Conservation (phyloP, 257 asterid species). For the Thymus quinquecostatus region DNA sequence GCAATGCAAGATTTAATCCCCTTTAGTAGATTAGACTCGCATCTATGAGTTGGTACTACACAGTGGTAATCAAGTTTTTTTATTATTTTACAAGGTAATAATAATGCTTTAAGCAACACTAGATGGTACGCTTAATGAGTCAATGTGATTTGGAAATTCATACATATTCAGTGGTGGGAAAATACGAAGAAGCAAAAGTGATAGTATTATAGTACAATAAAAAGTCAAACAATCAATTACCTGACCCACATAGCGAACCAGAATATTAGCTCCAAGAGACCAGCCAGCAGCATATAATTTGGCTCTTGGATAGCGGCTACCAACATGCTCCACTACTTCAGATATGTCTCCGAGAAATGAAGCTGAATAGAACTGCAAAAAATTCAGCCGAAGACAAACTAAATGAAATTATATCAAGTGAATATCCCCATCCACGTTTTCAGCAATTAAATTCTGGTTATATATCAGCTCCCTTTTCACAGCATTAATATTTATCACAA, state of each 20-base stretch:
- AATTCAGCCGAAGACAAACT: slow-evolving; percentile 29
- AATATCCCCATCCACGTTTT: slow-evolving; percentile 9
- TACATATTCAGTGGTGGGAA: not conserved
- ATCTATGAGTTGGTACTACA: too few relatives aligned
- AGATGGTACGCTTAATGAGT: not conserved
- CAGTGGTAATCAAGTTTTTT: too few relatives aligned
- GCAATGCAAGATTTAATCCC: too few relatives aligned
- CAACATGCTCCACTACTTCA: slow-evolving; percentile 77
- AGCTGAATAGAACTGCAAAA: slow-evolving; percentile 95
- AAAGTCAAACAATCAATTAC: slow-evolving; percentile 38
- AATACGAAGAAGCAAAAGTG: not conserved
- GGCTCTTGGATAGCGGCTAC: slow-evolving; percentile 68
- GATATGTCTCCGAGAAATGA: slow-evolving; percentile 90
- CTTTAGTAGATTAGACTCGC: too few relatives aligned
- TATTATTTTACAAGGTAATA: too few relatives aligned
- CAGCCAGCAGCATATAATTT: slow-evolving; percentile 91
- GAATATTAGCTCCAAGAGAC: slow-evolving; percentile 98
- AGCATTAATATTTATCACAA: slow-evolving; percentile 8
- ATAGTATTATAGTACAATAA: not conserved
- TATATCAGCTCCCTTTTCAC: not conserved
- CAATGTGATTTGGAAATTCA: not conserved
- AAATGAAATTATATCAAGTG: slow-evolving; percentile 14
- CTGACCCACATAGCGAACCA: slow-evolving; percentile 89
- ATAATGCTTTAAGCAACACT: not conserved
- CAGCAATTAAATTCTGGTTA: slow-evolving; percentile 5